Percentiles rank a stretch among this genome's conserved stretches.
These are phyloP conservation scores for Glycyrrhiza uralensis DNA, from an alignment of 306 rosid species.

Conservation along the genomic window DNA sequence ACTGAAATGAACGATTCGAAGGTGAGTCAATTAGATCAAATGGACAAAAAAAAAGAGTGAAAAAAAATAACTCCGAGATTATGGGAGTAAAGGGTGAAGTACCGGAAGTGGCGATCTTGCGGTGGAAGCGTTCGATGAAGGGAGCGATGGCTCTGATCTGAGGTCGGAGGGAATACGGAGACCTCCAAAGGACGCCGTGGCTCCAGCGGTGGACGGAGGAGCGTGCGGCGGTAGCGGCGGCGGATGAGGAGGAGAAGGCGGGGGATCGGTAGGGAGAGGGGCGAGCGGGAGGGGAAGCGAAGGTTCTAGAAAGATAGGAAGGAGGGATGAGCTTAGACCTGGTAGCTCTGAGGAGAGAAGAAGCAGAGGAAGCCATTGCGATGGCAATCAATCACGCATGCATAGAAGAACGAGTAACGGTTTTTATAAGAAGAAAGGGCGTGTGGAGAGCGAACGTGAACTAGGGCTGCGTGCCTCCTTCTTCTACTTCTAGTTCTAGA, in stretches of 20 bases:
- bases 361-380: constrained; percentile 47
- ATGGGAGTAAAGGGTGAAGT: constrained; percentile 10
- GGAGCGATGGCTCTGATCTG: constrained; percentile 89
- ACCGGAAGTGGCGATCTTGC: constrained; percentile 83
- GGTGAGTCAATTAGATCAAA: not conserved
- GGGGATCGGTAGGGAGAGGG: constrained; percentile 34
- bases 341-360: constrained; percentile 68
- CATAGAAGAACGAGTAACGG: constrained; percentile 1
- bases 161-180: constrained; percentile 59
- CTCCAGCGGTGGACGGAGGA: constrained; percentile 60
- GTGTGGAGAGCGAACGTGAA: constrained; percentile 48
- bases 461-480: constrained; percentile 56
- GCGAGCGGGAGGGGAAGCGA: constrained; percentile 19
- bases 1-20: not conserved
- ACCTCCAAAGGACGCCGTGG: constrained; percentile 69
- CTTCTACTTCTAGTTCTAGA: not conserved
- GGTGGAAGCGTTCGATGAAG: constrained; percentile 62
- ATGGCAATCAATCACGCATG: constrained; percentile 46
- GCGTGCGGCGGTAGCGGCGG: constrained; percentile 37
- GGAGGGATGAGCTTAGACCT: constrained; percentile 40
- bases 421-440: constrained; percentile 21
- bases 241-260: constrained; percentile 42
- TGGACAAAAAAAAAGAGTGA: not conserved
- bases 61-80: constrained; percentile 13
- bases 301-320: constrained; percentile 48